Percentiles rank a stretch among this genome's conserved stretches.
phyloP scores from a whole-genome alignment of 2,329 filamentous ascomycete species.

The Penicillium sumatraense region DNA sequence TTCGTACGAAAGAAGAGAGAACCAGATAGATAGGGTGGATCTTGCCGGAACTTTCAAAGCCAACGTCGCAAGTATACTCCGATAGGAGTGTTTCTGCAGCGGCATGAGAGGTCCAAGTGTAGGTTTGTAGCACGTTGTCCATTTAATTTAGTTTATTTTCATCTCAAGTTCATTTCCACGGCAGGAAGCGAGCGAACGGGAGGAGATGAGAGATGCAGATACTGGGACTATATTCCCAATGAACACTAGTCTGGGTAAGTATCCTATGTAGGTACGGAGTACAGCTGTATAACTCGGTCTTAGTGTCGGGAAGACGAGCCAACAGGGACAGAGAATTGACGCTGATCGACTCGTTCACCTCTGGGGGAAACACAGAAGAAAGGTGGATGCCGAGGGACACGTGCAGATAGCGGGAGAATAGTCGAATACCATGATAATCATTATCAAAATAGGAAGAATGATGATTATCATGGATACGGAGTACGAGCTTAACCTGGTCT shows the following conservation, averaged over 20 bases:
- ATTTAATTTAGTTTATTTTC: not conserved
- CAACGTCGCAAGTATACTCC: not conserved
- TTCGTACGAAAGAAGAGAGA: no score
- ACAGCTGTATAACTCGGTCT: no score
- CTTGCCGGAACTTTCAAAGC: not conserved
- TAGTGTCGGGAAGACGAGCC: not conserved
- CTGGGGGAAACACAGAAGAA: not conserved
- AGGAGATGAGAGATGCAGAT: not conserved
- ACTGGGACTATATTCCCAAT: not conserved
- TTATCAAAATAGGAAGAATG: not conserved
- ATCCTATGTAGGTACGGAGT: no score
- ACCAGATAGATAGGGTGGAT: slow-evolving; percentile 2
- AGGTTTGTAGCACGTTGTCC: slow-evolving; percentile 17
- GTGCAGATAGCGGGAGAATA: not conserved
- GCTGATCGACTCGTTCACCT: not conserved
- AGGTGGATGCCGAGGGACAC: slow-evolving; percentile 2
- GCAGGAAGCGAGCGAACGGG: not conserved
- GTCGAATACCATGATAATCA: not conserved
- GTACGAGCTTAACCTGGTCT: not conserved
- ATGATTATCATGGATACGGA: not conserved
- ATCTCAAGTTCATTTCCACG: not conserved
- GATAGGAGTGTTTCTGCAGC: slow-evolving; percentile 18
- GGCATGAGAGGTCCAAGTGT: slow-evolving; percentile 15
- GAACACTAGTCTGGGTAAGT: not conserved
- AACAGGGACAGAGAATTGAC: not conserved